These are phyloP conservation scores for Ophiocytium majus DNA, from an alignment of 352 stramenopile species.

Conservation along the genomic window DNA sequence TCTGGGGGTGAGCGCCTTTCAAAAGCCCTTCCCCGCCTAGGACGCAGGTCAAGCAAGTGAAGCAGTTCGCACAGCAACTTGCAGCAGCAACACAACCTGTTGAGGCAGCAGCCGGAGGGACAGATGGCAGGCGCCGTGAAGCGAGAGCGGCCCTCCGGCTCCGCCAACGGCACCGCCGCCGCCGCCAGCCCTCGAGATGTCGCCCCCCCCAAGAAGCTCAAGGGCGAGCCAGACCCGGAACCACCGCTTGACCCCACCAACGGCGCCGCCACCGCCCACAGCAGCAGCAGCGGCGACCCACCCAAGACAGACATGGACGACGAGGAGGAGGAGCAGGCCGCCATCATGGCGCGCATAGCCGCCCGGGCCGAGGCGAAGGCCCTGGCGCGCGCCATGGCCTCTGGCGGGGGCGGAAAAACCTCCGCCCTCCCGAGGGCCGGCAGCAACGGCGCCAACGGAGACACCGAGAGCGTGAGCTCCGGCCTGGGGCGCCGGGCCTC, in stretches of 20 bases:
- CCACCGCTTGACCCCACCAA: too few relatives aligned
- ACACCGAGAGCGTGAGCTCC: background rate
- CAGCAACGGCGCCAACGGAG: background rate
- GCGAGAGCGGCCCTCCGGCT: background rate
- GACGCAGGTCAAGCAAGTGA: too few relatives aligned
- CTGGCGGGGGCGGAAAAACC: background rate
- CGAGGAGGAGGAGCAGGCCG: constrained; percentile 31
- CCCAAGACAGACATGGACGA: constrained; percentile 35
- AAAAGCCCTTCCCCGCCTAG: too few relatives aligned
- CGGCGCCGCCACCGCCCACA: too few relatives aligned
- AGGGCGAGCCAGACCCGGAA: background rate
- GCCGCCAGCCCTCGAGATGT: background rate
- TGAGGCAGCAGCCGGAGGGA: too few relatives aligned
- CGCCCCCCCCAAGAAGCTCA: background rate
- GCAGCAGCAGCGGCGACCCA: background rate
- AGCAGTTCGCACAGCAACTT: too few relatives aligned
- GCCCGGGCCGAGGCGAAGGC: constrained; percentile 33
- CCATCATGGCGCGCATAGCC: constrained; percentile 28
- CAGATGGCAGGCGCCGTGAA: background rate
- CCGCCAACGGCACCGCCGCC: background rate
- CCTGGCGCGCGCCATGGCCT: constrained; percentile 5
- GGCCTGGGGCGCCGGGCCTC: background rate
- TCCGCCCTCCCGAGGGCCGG: background rate
- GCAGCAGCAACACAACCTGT: too few relatives aligned
- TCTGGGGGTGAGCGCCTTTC: too few relatives aligned